Conservation (phyloP, 2,329 filamentous ascomycete species). For the Rutstroemia sp. region DNA sequence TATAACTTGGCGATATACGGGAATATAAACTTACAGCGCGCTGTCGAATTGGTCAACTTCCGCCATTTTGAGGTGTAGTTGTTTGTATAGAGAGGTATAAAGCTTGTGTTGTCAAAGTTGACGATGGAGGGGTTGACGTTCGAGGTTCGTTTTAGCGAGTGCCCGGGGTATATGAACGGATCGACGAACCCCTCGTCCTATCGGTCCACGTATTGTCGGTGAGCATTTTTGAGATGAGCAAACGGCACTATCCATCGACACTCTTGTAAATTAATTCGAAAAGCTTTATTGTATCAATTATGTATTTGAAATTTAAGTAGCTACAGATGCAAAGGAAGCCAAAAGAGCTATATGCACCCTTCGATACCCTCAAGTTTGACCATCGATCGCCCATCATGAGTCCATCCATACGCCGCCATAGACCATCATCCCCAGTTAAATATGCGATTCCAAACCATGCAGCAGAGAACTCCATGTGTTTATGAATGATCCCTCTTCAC, state of each 20-base stretch:
- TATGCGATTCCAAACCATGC: conserved; percentile 7
- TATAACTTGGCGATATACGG: neutral
- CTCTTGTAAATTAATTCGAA: neutral
- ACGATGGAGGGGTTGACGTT: conserved; percentile 8
- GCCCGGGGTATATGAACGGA: conserved; percentile 1
- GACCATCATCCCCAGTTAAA: neutral
- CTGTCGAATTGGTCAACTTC: conserved; percentile 31
- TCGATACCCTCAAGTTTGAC: neutral
- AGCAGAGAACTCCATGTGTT: conserved; percentile 2
- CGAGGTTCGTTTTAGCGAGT: conserved; percentile 8
- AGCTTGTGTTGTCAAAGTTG: conserved; percentile 7
- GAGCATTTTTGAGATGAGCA: too few species aligned
- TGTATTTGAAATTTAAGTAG: neutral
- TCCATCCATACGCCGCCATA: conserved; percentile 9
- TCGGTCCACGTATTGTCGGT: neutral
- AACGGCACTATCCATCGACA: too few species aligned
- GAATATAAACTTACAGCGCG: conserved; percentile 26
- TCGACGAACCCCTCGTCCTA: neutral
- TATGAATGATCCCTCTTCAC: conserved; percentile 1
- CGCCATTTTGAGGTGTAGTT: conserved; percentile 24
- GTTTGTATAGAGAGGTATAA: conserved; percentile 10
- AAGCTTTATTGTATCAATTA: neutral
- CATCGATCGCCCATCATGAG: neutral
- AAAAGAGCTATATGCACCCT: conserved; percentile 7
- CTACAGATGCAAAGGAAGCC: neutral